Conservation (phyloP, 83 land plant species). For the Thuja plicata region DNA sequence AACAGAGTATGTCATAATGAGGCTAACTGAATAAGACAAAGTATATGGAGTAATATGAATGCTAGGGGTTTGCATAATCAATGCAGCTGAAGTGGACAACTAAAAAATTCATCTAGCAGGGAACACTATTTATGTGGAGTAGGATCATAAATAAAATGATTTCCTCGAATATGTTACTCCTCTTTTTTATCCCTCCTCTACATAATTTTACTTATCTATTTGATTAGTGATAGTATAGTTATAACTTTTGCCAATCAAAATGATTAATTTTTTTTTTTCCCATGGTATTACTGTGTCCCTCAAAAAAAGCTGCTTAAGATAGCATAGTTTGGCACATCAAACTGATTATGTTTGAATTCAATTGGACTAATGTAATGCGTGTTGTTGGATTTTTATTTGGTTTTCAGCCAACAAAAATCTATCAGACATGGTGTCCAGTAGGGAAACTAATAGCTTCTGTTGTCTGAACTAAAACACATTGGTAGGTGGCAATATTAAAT, state of each 20-base stretch:
- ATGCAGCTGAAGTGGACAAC: not conserved
- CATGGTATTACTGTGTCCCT: not conserved
- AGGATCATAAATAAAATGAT: not conserved
- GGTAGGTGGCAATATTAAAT: too few relatives aligned
- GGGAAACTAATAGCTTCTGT: too few relatives aligned
- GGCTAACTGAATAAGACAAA: not conserved
- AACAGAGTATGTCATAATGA: not conserved
- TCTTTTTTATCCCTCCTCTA: not conserved
- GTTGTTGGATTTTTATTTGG: too few relatives aligned
- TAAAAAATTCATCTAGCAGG: not conserved
- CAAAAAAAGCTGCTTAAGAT: not conserved
- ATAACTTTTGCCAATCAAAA: not conserved
- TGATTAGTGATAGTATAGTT: not conserved
- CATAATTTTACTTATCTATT: not conserved
- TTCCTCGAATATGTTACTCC: not conserved
- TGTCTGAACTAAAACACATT: too few relatives aligned
- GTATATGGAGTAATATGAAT: not conserved
- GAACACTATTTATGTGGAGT: not conserved
- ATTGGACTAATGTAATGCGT: too few relatives aligned
- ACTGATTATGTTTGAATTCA: too few relatives aligned
- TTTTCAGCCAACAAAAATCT: too few relatives aligned
- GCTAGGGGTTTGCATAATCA: not conserved
- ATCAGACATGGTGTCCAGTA: too few relatives aligned
- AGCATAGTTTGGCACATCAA: not conserved
- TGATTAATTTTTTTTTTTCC: not conserved